Conservation (phyloP, 805 yeast species). For the Saturnispora saitoi region DNA sequence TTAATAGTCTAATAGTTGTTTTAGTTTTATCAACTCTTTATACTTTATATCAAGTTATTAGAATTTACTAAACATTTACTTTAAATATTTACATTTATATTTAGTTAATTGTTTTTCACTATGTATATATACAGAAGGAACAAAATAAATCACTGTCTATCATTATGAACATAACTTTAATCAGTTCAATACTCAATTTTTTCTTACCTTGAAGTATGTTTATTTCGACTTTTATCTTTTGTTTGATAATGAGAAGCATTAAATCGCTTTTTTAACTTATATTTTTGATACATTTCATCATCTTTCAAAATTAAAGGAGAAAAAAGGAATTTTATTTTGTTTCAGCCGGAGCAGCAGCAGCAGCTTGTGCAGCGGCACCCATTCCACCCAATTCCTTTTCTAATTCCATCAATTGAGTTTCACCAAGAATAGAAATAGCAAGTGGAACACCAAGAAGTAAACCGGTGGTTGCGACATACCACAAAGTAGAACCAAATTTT, state of each 20-base stretch:
- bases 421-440: constrained; percentile 80
- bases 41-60: too few species aligned
- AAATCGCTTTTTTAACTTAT: too few species aligned
- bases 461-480: constrained; percentile 80
- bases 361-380: constrained; percentile 11
- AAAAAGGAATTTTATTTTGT: constrained; percentile 1
- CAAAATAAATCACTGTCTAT: background rate
- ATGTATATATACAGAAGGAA: constrained; percentile 1
- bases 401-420: constrained; percentile 89
- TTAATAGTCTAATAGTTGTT: background rate
- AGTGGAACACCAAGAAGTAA: constrained; percentile 88
- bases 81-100: background rate
- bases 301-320: background rate
- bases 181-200: background rate
- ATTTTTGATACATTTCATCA: too few species aligned
- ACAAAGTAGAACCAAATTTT: constrained; percentile 67
- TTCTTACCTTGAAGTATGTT: background rate
- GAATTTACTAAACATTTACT: too few species aligned
- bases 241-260: background rate
- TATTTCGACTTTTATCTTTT: background rate
- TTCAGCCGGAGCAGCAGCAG: constrained; percentile 12
- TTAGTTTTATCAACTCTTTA: background rate
- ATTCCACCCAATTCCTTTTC: constrained; percentile 65
- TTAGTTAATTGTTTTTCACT: background rate
- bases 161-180: background rate